Percentiles rank a stretch among this genome's conserved stretches.
These are phyloP conservation scores for Nicotiana otophora DNA, from an alignment of 257 asterid genomes.

Conservation along the genomic window DNA sequence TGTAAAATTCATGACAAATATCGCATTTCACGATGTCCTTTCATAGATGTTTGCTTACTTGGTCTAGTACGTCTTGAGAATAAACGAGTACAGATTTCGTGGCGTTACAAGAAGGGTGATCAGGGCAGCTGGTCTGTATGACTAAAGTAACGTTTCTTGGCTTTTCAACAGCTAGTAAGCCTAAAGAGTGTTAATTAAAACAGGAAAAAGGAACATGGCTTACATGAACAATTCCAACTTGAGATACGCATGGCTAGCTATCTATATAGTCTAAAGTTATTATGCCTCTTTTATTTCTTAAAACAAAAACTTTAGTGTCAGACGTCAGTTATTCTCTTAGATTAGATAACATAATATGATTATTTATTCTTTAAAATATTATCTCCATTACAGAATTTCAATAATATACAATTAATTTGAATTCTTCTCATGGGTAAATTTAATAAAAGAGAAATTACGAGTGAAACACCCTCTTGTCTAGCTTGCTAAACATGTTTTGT, in stretches of 20 bases:
- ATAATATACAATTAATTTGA: neutral
- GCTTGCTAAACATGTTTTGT: neutral
- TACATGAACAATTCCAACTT: neutral
- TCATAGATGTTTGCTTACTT: too few relatives aligned
- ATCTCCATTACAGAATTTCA: neutral
- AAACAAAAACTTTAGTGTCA: neutral
- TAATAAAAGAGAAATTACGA: neutral
- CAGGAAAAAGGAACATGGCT: neutral
- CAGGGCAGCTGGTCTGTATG: too few relatives aligned
- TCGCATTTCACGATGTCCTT: too few relatives aligned
- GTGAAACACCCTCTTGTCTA: neutral
- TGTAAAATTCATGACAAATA: too few relatives aligned
- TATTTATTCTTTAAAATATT: neutral
- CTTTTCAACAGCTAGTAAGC: neutral
- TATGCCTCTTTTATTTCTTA: neutral
- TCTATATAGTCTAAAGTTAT: neutral
- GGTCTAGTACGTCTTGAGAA: too few relatives aligned
- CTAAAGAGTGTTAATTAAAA: neutral
- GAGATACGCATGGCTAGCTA: neutral
- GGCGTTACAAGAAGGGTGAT: neutral
- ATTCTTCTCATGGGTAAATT: neutral
- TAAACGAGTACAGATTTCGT: neutral
- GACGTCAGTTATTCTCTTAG: neutral
- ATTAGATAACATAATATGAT: neutral
- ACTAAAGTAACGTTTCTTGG: neutral